These are phyloP conservation scores for Mucor circinelloides DNA, from an alignment of 371 early-diverging fungal genomes.

Conservation along the genomic window DNA sequence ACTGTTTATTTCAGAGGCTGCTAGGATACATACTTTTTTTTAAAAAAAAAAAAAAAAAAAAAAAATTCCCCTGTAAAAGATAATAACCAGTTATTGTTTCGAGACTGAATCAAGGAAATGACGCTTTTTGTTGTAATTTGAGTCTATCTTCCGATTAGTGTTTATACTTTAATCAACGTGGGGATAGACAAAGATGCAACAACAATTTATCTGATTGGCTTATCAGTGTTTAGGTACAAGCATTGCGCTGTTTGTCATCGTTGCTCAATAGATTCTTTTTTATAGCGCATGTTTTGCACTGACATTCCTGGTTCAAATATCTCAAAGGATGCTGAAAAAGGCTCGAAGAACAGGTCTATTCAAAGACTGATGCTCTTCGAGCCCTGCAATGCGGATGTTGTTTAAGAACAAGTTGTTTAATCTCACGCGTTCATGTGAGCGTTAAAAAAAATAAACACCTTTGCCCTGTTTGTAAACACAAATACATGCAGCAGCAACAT, in stretches of 20 bases:
- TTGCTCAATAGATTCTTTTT: too few relatives aligned
- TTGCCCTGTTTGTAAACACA: background rate
- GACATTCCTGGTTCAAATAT: too few relatives aligned
- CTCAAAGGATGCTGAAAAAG: too few relatives aligned
- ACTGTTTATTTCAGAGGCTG: background rate
- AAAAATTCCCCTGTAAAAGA: too few relatives aligned
- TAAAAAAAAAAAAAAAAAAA: too few relatives aligned
- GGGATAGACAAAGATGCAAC: background rate
- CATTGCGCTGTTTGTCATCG: too few relatives aligned
- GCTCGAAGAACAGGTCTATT: too few relatives aligned
- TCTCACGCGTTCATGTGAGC: background rate
- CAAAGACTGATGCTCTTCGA: background rate
- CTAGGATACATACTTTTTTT: background rate
- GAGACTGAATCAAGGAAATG: background rate
- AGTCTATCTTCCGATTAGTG: background rate
- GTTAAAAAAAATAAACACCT: background rate
- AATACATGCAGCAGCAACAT: background rate
- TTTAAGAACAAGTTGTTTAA: background rate
- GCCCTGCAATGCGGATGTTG: background rate
- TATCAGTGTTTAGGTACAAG: background rate
- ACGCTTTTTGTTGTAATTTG: background rate
- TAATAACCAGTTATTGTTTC: too few relatives aligned
- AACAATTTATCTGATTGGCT: background rate
- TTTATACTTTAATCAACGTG: background rate
- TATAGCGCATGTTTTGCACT: too few relatives aligned